phyloP scores from a whole-genome alignment of 192 early-diverging fungal genomes.

The Coemansia sp. region DNA sequence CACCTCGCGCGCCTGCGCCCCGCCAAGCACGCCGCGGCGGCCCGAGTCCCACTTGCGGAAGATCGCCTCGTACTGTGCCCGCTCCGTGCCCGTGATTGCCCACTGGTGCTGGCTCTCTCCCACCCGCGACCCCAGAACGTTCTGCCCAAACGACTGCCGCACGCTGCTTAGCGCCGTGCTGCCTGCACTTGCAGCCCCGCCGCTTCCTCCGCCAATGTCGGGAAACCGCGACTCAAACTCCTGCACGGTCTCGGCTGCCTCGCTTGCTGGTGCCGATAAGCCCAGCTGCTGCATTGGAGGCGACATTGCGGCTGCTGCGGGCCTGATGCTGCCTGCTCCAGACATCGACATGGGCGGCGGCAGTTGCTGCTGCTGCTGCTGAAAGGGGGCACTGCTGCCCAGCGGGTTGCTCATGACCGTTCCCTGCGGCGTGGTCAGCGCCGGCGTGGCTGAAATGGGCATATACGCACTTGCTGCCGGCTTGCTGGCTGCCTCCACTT shows the following conservation, averaged over 20 bases:
- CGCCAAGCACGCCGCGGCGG: constrained; percentile 51
- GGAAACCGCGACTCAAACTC: constrained; percentile 43
- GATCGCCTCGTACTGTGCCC: constrained; percentile 41
- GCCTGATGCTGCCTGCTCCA: background rate
- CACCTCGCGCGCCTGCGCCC: constrained; percentile 58
- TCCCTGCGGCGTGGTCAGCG: constrained; percentile 3
- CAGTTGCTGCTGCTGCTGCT: background rate
- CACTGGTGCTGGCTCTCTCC: constrained; percentile 37
- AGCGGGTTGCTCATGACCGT: constrained; percentile 2
- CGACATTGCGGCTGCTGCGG: background rate
- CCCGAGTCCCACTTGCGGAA: constrained; percentile 56
- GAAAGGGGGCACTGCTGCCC: background rate
- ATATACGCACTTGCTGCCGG: background rate
- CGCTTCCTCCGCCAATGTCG: constrained; percentile 17
- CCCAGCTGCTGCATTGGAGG: background rate
- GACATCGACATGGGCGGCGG: constrained; percentile 7
- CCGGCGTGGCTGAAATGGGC: background rate
- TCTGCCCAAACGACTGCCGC: constrained; percentile 32
- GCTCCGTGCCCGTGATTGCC: constrained; percentile 35
- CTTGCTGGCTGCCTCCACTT: constrained; percentile 37
- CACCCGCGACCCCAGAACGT: constrained; percentile 19
- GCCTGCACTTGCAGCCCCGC: constrained; percentile 4
- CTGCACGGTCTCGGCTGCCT: constrained; percentile 15
- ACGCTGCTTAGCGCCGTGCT: constrained; percentile 25
- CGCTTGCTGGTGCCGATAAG: background rate